These are phyloP conservation scores for Mortierella sp. DNA, from an alignment of 371 early-diverging fungal genomes.

Conservation along the genomic window DNA sequence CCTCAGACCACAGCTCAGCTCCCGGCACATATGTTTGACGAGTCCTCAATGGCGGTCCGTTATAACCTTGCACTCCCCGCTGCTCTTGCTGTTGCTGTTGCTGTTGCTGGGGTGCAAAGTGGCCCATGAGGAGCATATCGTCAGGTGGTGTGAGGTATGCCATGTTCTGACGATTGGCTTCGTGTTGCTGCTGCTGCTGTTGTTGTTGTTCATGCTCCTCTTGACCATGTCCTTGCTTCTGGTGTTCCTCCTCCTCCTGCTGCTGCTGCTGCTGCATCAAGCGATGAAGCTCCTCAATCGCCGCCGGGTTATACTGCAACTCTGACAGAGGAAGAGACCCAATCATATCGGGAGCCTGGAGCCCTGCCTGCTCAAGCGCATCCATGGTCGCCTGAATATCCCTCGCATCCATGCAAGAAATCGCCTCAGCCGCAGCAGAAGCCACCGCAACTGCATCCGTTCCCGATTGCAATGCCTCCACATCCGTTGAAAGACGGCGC, in stretches of 20 bases:
- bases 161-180: constrained; percentile 24
- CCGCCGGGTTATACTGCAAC: background rate
- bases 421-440: background rate
- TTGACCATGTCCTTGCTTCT: constrained; percentile 10
- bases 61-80: background rate
- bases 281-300: background rate
- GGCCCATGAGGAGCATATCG: background rate
- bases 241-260: constrained; percentile 14
- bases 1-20: background rate
- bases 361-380: background rate
- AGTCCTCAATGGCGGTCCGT: background rate
- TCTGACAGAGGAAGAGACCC: background rate
- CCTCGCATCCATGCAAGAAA: background rate
- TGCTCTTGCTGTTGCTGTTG: background rate
- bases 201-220: constrained; percentile 18
- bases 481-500: constrained; percentile 23
- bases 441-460: background rate
- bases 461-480: background rate
- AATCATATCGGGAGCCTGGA: background rate
- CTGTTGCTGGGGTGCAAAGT: background rate
- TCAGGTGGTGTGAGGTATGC: background rate
- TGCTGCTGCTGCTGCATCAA: constrained; percentile 17
- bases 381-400: background rate
- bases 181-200: constrained; percentile 27
- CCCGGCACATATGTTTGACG: background rate